Evolutionary conservation across 306 rosid species (phyloP).

Genomic region (Erythrophleum fordii): DNA sequence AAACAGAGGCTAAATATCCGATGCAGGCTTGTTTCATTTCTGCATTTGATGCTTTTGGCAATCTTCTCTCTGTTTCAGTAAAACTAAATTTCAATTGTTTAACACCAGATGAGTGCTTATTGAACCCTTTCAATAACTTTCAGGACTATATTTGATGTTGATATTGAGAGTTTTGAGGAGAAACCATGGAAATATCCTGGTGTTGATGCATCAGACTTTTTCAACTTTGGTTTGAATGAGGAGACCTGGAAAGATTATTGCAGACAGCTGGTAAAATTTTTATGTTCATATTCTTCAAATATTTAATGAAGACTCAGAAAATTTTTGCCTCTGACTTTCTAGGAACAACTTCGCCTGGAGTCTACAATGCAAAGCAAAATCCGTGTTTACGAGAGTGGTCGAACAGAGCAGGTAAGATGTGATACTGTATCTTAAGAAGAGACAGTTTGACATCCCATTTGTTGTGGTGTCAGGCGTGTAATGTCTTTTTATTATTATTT

Average conservation of each 20-base stretch:
- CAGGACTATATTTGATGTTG: slow-evolving; percentile 97
- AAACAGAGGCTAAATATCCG: slow-evolving; percentile 8
- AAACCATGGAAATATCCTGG: slow-evolving; percentile 92
- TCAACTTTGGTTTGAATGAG: slow-evolving; percentile 93
- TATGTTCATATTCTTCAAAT: slow-evolving; percentile 21
- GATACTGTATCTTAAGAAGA: slow-evolving; percentile 29
- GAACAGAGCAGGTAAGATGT: slow-evolving; percentile 82
- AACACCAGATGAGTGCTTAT: slow-evolving; percentile 13
- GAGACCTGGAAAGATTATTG: slow-evolving; percentile 97
- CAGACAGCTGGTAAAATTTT: slow-evolving; percentile 86
- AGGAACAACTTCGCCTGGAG: slow-evolving; percentile 98
- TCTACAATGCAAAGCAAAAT: slow-evolving; percentile 99
- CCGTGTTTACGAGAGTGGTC: slow-evolving; percentile 96
- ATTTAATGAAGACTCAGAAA: slow-evolving; percentile 33
- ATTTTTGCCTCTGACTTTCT: slow-evolving; percentile 27
- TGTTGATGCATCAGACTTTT: slow-evolving; percentile 82
- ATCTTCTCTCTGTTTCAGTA: slow-evolving; percentile 10
- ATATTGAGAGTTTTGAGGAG: slow-evolving; percentile 89
- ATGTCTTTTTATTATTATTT: not conserved
- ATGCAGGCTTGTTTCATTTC: slow-evolving; percentile 28
- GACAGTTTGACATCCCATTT: not conserved
- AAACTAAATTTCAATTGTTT: slow-evolving; percentile 26
- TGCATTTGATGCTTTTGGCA: slow-evolving; percentile 7
- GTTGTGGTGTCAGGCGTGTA: not conserved
- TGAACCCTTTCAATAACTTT: slow-evolving; percentile 42